Evolutionary conservation across 2,329 filamentous ascomycete genomes (phyloP).

Genomic region (Colletotrichum tabaci): DNA sequence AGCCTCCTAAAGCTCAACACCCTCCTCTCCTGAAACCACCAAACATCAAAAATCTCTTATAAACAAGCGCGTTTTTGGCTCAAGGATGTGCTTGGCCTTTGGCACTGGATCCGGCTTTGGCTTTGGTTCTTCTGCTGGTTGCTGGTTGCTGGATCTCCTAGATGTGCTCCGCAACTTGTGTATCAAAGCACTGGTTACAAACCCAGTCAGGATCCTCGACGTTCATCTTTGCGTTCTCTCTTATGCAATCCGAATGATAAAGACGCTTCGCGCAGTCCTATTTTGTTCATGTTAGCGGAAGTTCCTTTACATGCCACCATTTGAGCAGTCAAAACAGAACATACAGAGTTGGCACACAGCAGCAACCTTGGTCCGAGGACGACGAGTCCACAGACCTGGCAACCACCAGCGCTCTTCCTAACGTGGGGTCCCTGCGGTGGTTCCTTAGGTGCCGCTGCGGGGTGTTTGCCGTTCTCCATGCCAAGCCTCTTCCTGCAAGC

Average conservation of each 20-base stretch:
- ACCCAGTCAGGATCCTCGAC: conserved; percentile 54
- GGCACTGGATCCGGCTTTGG: not conserved
- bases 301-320: not conserved
- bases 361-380: conserved; percentile 64
- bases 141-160: conserved; percentile 21
- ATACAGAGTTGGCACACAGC: conserved; percentile 66
- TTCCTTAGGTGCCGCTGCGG: conserved; percentile 44
- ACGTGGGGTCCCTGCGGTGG: conserved; percentile 54
- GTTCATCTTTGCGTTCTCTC: conserved; percentile 39
- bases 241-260: conserved; percentile 66
- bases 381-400: conserved; percentile 62
- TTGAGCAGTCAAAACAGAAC: conserved; percentile 39
- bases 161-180: conserved; percentile 6
- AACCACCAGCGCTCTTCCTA: conserved; percentile 61
- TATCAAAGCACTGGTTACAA: conserved; percentile 35
- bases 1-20: not conserved
- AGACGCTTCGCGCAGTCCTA: conserved; percentile 61
- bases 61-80: conserved; percentile 7
- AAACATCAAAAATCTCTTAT: not conserved
- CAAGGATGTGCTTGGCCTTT: not conserved
- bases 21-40: not conserved
- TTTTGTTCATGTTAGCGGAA: conserved; percentile 12
- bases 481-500: conserved; percentile 54
- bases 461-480: conserved; percentile 25
- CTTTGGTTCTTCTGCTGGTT: not conserved